These are phyloP conservation scores for Firmiana major DNA, from an alignment of 345 rosid species.

Conservation along the genomic window DNA sequence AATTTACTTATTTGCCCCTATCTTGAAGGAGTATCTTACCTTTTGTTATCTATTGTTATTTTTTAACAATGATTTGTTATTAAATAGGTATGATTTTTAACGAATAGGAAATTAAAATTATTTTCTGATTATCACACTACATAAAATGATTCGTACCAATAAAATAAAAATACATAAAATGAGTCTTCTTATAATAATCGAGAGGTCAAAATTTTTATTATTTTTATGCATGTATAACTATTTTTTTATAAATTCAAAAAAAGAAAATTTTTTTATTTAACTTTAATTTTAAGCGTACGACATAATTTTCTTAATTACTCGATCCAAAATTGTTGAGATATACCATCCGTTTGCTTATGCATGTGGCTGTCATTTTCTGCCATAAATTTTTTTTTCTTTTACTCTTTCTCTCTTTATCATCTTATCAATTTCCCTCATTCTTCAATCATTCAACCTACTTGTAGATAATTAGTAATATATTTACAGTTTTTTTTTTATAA, in stretches of 20 bases:
- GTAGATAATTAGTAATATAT: neutral
- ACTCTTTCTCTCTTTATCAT: neutral
- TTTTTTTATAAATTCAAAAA: no score
- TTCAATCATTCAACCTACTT: no score
- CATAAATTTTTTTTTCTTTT: neutral
- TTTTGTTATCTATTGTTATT: neutral
- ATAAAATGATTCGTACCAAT: neutral
- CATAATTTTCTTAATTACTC: no score
- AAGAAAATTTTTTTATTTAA: no score
- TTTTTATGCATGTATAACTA: neutral
- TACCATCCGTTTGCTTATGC: neutral
- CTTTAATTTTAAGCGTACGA: no score
- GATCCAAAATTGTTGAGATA: no score
- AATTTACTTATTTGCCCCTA: constrained; percentile 5
- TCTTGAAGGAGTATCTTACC: neutral
- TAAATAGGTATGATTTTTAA: neutral
- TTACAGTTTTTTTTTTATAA: neutral
- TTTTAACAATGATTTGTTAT: no score
- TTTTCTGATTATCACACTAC: neutral
- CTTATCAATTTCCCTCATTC: neutral
- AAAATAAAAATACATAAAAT: neutral
- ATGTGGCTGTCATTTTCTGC: neutral
- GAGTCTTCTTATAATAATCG: neutral
- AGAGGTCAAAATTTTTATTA: neutral
- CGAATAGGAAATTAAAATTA: neutral